phyloP scores from a whole-genome alignment of 495 filamentous ascomycete genomes.

The Bombardia bombarda region DNA sequence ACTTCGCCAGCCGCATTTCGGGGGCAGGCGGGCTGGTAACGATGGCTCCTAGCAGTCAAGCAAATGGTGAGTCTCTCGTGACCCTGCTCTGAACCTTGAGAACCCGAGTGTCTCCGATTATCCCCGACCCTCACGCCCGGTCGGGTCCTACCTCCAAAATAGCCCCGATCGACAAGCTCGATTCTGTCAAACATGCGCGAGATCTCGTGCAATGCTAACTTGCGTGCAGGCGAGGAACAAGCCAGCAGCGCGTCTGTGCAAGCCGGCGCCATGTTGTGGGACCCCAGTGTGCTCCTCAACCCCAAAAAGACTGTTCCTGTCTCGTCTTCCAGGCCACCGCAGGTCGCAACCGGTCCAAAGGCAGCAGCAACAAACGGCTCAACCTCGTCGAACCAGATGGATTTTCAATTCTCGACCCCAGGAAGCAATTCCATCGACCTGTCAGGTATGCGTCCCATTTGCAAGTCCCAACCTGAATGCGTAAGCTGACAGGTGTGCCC shows the following conservation, averaged over 20 bases:
- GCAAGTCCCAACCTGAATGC: too few species aligned
- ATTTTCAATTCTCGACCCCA: slow-evolving; percentile 39
- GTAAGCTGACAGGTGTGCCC: too few species aligned
- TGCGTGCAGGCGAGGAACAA: neutral
- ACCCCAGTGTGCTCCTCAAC: slow-evolving; percentile 18
- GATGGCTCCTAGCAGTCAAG: slow-evolving; percentile 8
- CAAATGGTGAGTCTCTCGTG: slow-evolving; percentile 8
- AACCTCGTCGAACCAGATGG: slow-evolving; percentile 8
- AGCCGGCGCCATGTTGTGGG: slow-evolving; percentile 18
- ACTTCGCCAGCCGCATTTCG: slow-evolving; percentile 6
- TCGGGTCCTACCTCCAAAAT: too few species aligned
- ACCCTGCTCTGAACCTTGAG: neutral
- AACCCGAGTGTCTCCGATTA: too few species aligned
- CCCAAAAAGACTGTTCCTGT: slow-evolving; percentile 12
- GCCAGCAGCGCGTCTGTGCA: slow-evolving; percentile 2
- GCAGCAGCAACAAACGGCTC: too few species aligned
- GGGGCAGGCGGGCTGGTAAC: neutral
- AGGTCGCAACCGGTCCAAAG: slow-evolving; percentile 2
- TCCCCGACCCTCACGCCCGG: too few species aligned
- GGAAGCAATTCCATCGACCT: slow-evolving; percentile 12
- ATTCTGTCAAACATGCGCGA: too few species aligned
- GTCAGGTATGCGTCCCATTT: slow-evolving; percentile 9
- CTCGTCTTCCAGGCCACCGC: slow-evolving; percentile 8
- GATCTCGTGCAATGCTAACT: too few species aligned
- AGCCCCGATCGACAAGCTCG: too few species aligned